phyloP scores from a whole-genome alignment of 2,329 filamentous ascomycete genomes.

The Hymenoscyphus occultus region DNA sequence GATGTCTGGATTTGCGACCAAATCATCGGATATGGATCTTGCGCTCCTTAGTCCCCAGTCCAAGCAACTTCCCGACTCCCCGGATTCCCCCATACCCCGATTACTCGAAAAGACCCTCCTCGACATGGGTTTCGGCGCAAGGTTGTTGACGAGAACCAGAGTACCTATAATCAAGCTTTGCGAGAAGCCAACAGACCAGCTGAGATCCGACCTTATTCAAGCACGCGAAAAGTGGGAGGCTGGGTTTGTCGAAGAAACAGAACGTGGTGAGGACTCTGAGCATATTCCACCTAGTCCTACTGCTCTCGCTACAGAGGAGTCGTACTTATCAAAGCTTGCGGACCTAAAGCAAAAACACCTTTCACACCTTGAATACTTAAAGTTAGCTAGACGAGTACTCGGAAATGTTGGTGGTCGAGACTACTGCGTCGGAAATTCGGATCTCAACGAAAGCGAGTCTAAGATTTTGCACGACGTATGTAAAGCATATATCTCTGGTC shows the following conservation, averaged over 20 bases:
- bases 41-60: constrained; percentile 68
- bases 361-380: constrained; percentile 34
- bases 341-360: constrained; percentile 34
- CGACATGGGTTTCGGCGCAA: constrained; percentile 68
- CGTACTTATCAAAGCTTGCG: constrained; percentile 19
- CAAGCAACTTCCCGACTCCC: constrained; percentile 48
- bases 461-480: constrained; percentile 51
- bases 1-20: constrained; percentile 80
- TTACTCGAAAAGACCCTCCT: constrained; percentile 73
- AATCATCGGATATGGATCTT: constrained; percentile 88
- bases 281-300: neutral
- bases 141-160: constrained; percentile 72
- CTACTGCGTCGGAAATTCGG: constrained; percentile 23
- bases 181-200: constrained; percentile 59
- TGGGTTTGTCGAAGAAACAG: constrained; percentile 40
- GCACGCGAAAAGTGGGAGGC: constrained; percentile 72
- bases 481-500: constrained; percentile 52
- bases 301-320: neutral
- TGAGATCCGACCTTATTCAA: constrained; percentile 59
- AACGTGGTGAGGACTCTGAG: constrained; percentile 29
- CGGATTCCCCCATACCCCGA: constrained; percentile 64
- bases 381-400: constrained; percentile 32
- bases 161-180: constrained; percentile 89
- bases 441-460: constrained; percentile 40
- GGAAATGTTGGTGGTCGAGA: constrained; percentile 33